Evolutionary conservation across 148 eudicot species (phyloP), one percentile per base, ranked within the genome.

Genomic region (Limonium bicolor): DNA sequence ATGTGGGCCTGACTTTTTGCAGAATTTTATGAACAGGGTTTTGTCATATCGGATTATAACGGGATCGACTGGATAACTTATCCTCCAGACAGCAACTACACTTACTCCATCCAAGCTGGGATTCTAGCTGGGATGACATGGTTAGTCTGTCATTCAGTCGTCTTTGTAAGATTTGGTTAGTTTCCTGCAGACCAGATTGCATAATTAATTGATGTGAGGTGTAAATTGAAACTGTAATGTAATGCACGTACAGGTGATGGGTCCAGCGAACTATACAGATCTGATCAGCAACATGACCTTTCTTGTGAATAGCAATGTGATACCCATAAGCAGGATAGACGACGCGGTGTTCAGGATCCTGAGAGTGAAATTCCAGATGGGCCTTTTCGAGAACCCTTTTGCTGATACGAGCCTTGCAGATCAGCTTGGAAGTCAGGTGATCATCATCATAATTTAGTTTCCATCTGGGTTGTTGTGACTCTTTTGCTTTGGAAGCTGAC

Each of bases 61-160:
- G 95, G 95, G 0, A 46, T 86, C 17, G 86, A 81, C 62, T 69
- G 58, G 64, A 63, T 80, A 12, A 86, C 95, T 7, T 40, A 77
- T 27, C 92, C 92, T 28, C 50, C 68, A 12, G 76, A 74, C 51
- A 76, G 78, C 10, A 81, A 86, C 68, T 86, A 86, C 50, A 49
- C 80, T 1, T 70, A 64, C 49, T 86, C 92, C 25, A 54, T 86
- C 46, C 51, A 55, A 36, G 58, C 60, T 15, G 92, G 86, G 40
- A 57, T 86, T 29, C 54, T 66, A 42, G 86, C 95, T 24, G 92
- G 92, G 41, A 80, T 56, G 95, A 86, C 60, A 80, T 86, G 95
- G 95, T 86, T 28, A 32, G 71, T 59, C 5, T 3, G 41, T 41
- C 15, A 34, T 35, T 11, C n/a, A 57, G 27, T 12, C 28, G 25